A percentile compares a stretch with the other conserved stretches of the same genome.
Evolutionary conservation across 2,329 filamentous ascomycete genomes (phyloP).

Genomic region (Fusarium sacchari): DNA sequence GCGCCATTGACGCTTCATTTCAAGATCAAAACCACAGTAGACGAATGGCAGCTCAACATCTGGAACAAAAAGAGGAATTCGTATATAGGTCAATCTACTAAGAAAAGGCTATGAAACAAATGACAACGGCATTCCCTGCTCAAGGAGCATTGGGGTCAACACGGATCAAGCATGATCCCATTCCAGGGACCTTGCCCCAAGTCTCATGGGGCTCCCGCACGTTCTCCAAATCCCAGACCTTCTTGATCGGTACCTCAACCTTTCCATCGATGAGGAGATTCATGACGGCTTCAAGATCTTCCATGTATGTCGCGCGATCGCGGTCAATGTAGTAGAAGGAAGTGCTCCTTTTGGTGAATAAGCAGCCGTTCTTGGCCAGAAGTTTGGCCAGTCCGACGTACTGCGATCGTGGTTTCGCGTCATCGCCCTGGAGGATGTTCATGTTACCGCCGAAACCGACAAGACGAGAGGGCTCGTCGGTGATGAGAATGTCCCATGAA

Average conservation of each 20-base stretch:
- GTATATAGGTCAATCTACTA: not conserved
- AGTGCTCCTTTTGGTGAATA: slow-evolving; percentile 46
- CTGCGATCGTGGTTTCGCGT: slow-evolving; percentile 47
- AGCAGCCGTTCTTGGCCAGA: slow-evolving; percentile 43
- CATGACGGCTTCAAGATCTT: slow-evolving; percentile 47
- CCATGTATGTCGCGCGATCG: slow-evolving; percentile 47
- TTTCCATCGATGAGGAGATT: slow-evolving; percentile 45
- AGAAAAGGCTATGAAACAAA: not conserved
- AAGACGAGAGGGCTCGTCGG: slow-evolving; percentile 49
- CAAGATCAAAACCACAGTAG: not conserved
- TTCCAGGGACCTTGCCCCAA: slow-evolving; percentile 49
- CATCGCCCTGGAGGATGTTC: slow-evolving; percentile 40
- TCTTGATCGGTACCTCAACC: slow-evolving; percentile 52
- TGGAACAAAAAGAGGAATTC: not conserved
- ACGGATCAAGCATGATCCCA: slow-evolving; percentile 51
- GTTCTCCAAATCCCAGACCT: slow-evolving; percentile 54
- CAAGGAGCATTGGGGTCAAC: slow-evolving; percentile 22
- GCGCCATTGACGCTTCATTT: not conserved
- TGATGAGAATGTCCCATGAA: slow-evolving; percentile 55
- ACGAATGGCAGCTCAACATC: fast-evolving
- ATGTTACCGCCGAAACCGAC: slow-evolving; percentile 54
- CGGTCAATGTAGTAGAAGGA: slow-evolving; percentile 51
- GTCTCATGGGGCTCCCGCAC: slow-evolving; percentile 51
- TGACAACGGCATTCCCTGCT: not conserved
- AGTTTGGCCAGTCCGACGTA: slow-evolving; percentile 49